Conservation (phyloP, 2,329 filamentous ascomycete genomes). For the Pseudogymnoascus sp. region DNA sequence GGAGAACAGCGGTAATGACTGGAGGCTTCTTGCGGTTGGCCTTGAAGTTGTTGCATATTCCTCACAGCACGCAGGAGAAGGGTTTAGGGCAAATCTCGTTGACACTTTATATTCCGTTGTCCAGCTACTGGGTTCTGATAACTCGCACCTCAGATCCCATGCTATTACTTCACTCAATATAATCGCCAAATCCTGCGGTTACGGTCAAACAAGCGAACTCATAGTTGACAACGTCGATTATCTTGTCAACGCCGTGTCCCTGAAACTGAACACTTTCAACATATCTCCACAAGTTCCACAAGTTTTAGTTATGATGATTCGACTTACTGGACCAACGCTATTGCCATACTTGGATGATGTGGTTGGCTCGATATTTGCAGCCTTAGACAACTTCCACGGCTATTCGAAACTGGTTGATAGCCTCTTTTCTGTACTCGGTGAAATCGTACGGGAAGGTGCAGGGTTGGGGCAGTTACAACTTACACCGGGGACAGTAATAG, state of each 20-base stretch:
- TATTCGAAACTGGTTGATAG: constrained; percentile 80
- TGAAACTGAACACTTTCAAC: constrained; percentile 86
- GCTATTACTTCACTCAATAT: constrained; percentile 77
- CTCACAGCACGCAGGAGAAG: constrained; percentile 55
- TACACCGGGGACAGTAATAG: constrained; percentile 16
- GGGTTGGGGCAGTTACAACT: constrained; percentile 45
- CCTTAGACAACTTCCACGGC: constrained; percentile 90
- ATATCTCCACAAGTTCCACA: constrained; percentile 86
- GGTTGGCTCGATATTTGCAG: constrained; percentile 82
- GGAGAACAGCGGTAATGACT: constrained; percentile 47
- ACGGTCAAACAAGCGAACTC: constrained; percentile 65
- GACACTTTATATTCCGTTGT: constrained; percentile 89
- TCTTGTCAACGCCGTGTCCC: constrained; percentile 83
- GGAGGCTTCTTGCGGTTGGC: constrained; percentile 69
- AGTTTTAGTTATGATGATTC: constrained; percentile 90
- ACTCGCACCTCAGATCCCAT: constrained; percentile 63
- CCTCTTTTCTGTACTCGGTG: constrained; percentile 73
- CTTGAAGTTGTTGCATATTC: constrained; percentile 74
- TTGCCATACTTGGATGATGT: constrained; percentile 89
- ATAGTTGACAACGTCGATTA: constrained; percentile 93
- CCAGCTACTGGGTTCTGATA: constrained; percentile 71
- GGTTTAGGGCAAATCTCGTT: constrained; percentile 78
- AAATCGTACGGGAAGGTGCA: constrained; percentile 75
- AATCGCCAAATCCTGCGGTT: constrained; percentile 68
- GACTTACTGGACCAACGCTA: constrained; percentile 70